Evolutionary conservation across 2,329 filamentous ascomycete species (phyloP).

Genomic region (Phoma sp.): DNA sequence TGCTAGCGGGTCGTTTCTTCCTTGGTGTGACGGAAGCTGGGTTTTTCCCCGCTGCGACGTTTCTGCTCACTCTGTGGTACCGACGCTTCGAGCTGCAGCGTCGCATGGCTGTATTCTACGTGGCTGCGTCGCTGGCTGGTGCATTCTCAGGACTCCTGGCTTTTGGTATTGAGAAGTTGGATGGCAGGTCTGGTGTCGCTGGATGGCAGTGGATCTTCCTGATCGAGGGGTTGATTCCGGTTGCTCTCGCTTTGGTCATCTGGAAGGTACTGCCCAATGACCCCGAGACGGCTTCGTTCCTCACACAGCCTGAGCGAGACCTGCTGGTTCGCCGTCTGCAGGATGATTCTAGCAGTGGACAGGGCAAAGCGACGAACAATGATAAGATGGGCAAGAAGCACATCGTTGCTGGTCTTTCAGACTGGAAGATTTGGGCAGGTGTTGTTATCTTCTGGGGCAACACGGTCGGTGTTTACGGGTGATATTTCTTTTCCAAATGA

Average conservation of each 20-base stretch:
- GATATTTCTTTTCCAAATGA: background rate
- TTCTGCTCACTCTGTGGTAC: conserved; percentile 46
- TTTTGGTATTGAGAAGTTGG: conserved; percentile 41
- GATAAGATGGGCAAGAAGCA: conserved; percentile 56
- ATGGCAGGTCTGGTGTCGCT: conserved; percentile 31
- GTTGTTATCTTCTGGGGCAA: conserved; percentile 49
- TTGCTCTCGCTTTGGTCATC: conserved; percentile 51
- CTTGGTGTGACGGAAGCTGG: conserved; percentile 57
- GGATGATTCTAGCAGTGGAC: conserved; percentile 53
- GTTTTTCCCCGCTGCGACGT: conserved; percentile 68
- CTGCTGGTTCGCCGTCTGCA: conserved; percentile 40
- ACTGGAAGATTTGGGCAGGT: conserved; percentile 46
- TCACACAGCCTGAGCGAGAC: conserved; percentile 43
- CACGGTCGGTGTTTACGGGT: conserved; percentile 46
- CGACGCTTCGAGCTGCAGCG: conserved; percentile 43
- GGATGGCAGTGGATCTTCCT: conserved; percentile 47
- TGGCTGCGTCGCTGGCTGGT: conserved; percentile 41
- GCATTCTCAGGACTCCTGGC: conserved; percentile 47
- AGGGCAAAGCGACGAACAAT: conserved; percentile 55
- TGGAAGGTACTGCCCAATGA: conserved; percentile 62
- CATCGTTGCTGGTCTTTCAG: conserved; percentile 56
- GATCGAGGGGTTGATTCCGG: conserved; percentile 39
- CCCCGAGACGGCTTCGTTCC: conserved; percentile 47
- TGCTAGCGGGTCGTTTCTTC: conserved; percentile 56
- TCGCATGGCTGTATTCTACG: conserved; percentile 45